phyloP scores from a whole-genome alignment of 2,329 filamentous ascomycete species.

The Neurospora crassa region DNA sequence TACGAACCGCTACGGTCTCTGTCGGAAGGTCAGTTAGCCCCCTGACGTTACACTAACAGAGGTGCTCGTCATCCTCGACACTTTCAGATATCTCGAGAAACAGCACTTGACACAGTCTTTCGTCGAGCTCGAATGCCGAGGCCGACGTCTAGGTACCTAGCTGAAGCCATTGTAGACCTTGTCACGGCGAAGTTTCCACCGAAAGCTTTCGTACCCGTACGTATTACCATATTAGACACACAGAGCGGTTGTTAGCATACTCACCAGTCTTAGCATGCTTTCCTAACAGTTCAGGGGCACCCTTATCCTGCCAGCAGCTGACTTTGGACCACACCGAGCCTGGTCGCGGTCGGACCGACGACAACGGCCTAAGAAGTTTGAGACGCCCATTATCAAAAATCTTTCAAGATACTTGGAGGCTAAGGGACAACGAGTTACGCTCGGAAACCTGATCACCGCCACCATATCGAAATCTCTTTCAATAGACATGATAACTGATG shows the following conservation, averaged over 20 bases:
- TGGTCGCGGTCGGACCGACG: not conserved
- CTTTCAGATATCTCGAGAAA: not conserved
- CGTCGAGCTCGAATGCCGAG: not conserved
- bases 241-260: not conserved
- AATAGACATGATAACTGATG: not conserved
- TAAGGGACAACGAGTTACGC: too few relatives aligned
- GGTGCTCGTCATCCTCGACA: not conserved
- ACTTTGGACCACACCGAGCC: not conserved
- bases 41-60: not conserved
- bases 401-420: not conserved
- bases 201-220: not conserved
- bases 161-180: not conserved
- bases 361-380: not conserved
- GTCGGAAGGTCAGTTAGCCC: not conserved
- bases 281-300: not conserved
- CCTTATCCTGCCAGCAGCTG: not conserved
- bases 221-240: not conserved
- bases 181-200: not conserved
- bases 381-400: not conserved
- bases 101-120: not conserved
- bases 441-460: not conserved
- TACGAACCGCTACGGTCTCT: not conserved
- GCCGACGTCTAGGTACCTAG: not conserved
- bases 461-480: not conserved
- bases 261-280: not conserved